Base-by-base conservation (phyloP, 2,329 filamentous ascomycete genomes). In the Ceratocystis harringtonii region DNA sequence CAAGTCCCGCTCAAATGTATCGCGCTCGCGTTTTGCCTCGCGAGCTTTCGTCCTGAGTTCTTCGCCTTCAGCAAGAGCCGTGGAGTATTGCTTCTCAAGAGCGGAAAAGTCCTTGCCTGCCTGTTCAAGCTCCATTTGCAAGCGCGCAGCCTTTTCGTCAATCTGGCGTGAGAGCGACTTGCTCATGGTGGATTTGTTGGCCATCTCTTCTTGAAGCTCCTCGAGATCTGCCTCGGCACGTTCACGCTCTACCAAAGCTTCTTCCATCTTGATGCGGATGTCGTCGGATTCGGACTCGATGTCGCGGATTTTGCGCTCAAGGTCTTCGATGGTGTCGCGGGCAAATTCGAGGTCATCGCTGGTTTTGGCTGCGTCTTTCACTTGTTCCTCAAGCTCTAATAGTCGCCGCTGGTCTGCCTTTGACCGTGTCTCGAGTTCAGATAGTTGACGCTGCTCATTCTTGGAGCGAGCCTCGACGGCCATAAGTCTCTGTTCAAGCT, bases 121-220 rank as follows among this genome's bases (percentile, higher is more conserved):
- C 67, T 76, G 76, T 66, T 83, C 81, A 5, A 90, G 75, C 66
- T 91, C 87, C 58, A 81, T 77, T 69, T 91, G 86, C 8, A 92
- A 76, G 41, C 84, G 83, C 63, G 78, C 76, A 7, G 84, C 76
- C 73, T 85, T 89, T 69, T 89, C 87, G 70, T 92, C 87, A 19
- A 90, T 80, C 74, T 92, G 88, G 41, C 87, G 82, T 63, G 84
- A 88, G 7, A 90, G 78, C 1, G 86, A 87, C 72, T 88, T 90
- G 12, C 87, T 88, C 64, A 84, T 84, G 45, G 90, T 81, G 0
- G 88, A 92, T 70, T 90, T 91, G 74, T 92, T 86, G 25, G 87
- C 81, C 80, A 91, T 84, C 70, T 91, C 88, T 64, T 89, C 86
- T 68, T 89, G 87, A 28, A 91, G 78, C 70, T 87, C 84, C 70